Evolutionary conservation across 129 eudicot species (phyloP), one percentile per base, ranked within the genome.

Genomic region (Erigeron canadensis): DNA sequence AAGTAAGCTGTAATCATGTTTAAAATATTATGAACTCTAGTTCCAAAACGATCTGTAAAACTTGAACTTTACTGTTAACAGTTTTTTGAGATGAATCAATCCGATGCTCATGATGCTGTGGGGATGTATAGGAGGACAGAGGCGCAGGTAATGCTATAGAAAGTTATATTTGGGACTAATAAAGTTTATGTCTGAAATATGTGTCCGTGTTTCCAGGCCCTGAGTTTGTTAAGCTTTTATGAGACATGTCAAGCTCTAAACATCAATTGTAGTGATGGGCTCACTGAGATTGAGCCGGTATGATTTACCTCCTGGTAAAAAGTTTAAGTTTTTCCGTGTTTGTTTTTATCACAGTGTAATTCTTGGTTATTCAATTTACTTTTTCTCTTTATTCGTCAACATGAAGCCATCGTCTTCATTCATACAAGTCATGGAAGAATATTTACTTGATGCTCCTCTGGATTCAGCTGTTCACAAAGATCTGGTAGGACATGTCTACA

Each of bases 1-100:
- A 88, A 90, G 97, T 91, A 75, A 10, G 75, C 57, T 68, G 38
- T 38, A 10, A 21, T 9, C 57, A 48, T 69, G 57, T 48, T 4
- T 38, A 37, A 56, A 50, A 16, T 10, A 15, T 11, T 11, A 44
- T 10, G 39, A 67, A 21, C 37, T 45, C 39, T 6, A 11, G 6
- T 77, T 51, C 18, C 7, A 50, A 10, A 38, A 39, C 12, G 8
- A 10, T 19, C 15, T 42, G 16, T 5, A 15, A 61, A 19, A 9
- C 39, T 18, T 75, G 16, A 67, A 73, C 11, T 41, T 67, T 13
- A 42, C 21, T 58, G 19, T 41, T 50, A 21, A 82, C 89, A 91
- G 97, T 91, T 91, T 74, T 91, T 91, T 78, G 97, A 91, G 93
- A 91, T 91, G 97, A 89, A 88, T 76, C 86, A 84, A 54, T 67